Conservation (phyloP, 2,329 filamentous ascomycete species). For the Hansfordia pulvinata region DNA sequence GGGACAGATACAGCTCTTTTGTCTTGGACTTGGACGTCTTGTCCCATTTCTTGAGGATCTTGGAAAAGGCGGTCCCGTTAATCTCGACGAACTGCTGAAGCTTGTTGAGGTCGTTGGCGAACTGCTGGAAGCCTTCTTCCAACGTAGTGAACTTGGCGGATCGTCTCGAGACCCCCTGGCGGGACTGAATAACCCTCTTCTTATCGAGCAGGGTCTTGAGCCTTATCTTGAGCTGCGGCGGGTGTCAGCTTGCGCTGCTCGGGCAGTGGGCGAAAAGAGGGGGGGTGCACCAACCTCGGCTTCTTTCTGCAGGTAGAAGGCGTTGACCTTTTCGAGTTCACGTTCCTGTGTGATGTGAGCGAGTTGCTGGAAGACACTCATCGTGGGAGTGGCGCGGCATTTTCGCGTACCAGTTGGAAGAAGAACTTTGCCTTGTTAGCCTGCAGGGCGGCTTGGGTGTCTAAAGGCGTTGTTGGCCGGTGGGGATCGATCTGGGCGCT, state of each 20-base stretch:
- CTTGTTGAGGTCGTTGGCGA: slow-evolving; percentile 93
- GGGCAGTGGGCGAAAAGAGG: background rate
- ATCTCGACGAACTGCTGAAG: slow-evolving; percentile 97
- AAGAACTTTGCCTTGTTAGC: slow-evolving; percentile 99
- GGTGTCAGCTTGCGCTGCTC: slow-evolving; percentile 4
- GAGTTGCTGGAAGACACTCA: slow-evolving; percentile 6
- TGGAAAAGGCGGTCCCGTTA: slow-evolving; percentile 94
- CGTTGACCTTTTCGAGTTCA: slow-evolving; percentile 96
- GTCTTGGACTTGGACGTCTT: slow-evolving; percentile 99
- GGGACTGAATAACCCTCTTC: slow-evolving; percentile 79
- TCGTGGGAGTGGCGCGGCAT: slow-evolving; percentile 1
- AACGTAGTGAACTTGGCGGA: slow-evolving; percentile 90
- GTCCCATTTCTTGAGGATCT: slow-evolving; percentile 99
- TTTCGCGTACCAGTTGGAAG: slow-evolving; percentile 68
- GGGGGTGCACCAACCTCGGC: slow-evolving; percentile 59
- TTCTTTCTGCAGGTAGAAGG: slow-evolving; percentile 95
- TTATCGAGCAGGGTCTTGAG: slow-evolving; percentile 89
- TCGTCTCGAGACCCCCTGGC: slow-evolving; percentile 67
- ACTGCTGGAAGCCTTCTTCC: slow-evolving; percentile 94
- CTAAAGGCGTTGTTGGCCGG: slow-evolving; percentile 33
- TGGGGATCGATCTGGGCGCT: slow-evolving; percentile 56
- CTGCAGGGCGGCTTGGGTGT: slow-evolving; percentile 81
- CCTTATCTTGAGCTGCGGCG: slow-evolving; percentile 69
- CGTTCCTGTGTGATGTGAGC: slow-evolving; percentile 57
- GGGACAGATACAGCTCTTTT: slow-evolving; percentile 90